These are phyloP conservation scores for Pilobolus umbonatus DNA, from an alignment of 192 early-diverging fungal genomes.

Conservation along the genomic window DNA sequence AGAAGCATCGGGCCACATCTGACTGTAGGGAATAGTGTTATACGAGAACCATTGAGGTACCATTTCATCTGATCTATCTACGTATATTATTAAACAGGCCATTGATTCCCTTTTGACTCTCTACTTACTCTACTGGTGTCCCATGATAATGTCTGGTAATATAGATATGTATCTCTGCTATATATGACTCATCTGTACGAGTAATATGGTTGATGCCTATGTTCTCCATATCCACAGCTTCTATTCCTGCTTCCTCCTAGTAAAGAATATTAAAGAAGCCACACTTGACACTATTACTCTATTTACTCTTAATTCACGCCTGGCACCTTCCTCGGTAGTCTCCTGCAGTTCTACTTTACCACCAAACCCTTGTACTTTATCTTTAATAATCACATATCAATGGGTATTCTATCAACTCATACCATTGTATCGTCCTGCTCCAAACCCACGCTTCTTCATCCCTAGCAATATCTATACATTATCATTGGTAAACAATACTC, in stretches of 20 bases:
- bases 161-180: slow-evolving; percentile 66
- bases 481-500: not conserved
- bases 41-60: slow-evolving; percentile 62
- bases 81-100: not conserved
- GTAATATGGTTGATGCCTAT: slow-evolving; percentile 59
- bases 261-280: not conserved
- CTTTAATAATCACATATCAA: not conserved
- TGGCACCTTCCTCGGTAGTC: slow-evolving; percentile 54
- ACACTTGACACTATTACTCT: not conserved
- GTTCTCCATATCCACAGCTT: slow-evolving; percentile 35
- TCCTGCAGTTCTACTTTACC: slow-evolving; percentile 72
- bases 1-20: slow-evolving; percentile 72
- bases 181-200: slow-evolving; percentile 57
- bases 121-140: slow-evolving; percentile 48
- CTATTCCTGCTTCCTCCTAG: slow-evolving; percentile 53
- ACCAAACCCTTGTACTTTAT: slow-evolving; percentile 53
- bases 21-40: slow-evolving; percentile 51
- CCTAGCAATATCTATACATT: slow-evolving; percentile 56
- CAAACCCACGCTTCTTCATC: slow-evolving; percentile 81
- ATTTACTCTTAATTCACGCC: slow-evolving; percentile 49
- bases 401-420: slow-evolving; percentile 6
- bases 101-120: not conserved
- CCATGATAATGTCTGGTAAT: slow-evolving; percentile 40
- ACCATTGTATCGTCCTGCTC: slow-evolving; percentile 61
- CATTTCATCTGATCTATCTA: slow-evolving; percentile 66